These are phyloP conservation scores for Mycena polygramma DNA, from an alignment of 768 basidiomycete species.

Conservation along the genomic window DNA sequence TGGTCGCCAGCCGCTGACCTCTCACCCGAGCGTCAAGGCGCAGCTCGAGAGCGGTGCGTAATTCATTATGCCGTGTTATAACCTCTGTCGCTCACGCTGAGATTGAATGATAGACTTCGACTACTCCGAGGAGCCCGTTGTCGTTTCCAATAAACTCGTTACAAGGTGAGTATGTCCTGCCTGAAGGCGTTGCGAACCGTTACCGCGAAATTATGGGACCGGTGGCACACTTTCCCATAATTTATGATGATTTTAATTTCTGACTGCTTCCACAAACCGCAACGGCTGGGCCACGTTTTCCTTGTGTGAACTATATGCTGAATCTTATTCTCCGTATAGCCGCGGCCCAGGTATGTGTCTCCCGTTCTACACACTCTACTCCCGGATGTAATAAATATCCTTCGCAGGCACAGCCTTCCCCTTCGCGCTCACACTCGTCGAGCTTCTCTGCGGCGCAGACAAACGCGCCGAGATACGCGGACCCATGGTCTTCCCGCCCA, in stretches of 20 bases:
- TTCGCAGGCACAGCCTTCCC: conserved; percentile 77
- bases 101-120: conserved; percentile 63
- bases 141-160: conserved; percentile 77
- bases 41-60: conserved; percentile 59
- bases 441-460: conserved; percentile 74
- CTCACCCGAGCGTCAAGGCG: conserved; percentile 79
- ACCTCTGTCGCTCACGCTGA: not conserved
- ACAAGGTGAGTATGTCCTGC: conserved; percentile 71
- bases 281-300: no score
- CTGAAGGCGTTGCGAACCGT: no score
- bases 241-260: no score
- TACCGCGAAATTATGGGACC: no score
- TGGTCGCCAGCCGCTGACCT: conserved; percentile 76
- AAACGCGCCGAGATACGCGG: conserved; percentile 71
- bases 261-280: no score
- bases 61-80: not conserved
- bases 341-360: conserved; percentile 73
- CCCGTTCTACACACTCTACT: no score
- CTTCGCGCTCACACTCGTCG: conserved; percentile 83
- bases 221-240: no score
- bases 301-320: no score
- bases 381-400: no score
- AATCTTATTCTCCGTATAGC: conserved; percentile 49
- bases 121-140: conserved; percentile 81
- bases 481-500: conserved; percentile 79